Evolutionary conservation across 768 basidiomycete species (phyloP).

Genomic region (Cystofilobasidium ferigula): DNA sequence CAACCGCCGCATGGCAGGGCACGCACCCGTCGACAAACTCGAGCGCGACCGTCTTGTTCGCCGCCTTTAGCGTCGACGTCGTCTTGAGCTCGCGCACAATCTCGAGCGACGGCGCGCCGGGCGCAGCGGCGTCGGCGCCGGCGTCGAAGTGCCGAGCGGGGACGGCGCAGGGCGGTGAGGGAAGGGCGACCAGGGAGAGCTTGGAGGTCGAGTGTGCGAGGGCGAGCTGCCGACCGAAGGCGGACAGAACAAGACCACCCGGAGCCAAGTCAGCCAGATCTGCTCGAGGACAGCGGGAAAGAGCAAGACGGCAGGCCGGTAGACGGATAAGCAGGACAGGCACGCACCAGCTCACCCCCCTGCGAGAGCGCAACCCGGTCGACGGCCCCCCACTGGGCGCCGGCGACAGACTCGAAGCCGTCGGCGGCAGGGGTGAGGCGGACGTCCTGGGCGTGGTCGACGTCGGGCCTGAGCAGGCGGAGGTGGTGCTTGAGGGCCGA

Average conservation of each 20-base stretch:
- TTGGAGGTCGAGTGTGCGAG: slow-evolving; percentile 20
- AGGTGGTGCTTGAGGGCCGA: neutral
- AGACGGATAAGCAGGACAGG: too few relatives aligned
- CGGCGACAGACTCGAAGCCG: neutral
- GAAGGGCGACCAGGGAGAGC: slow-evolving; percentile 13
- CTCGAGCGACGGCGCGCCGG: neutral
- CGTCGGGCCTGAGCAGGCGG: neutral
- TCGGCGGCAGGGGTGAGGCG: neutral
- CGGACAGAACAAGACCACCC: neutral
- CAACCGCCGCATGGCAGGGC: too few relatives aligned
- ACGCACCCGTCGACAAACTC: neutral
- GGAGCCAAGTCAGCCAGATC: too few relatives aligned
- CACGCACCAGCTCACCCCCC: neutral
- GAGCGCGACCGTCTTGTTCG: neutral
- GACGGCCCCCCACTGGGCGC: neutral
- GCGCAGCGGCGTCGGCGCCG: neutral
- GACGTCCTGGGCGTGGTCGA: neutral
- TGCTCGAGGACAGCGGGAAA: too few relatives aligned
- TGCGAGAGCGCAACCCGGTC: neutral
- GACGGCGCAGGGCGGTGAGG: neutral
- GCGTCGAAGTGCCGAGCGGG: neutral
- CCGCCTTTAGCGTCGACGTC: neutral
- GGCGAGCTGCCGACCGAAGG: slow-evolving; percentile 1
- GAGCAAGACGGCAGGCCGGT: too few relatives aligned
- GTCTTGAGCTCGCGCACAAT: slow-evolving; percentile 12